Percentiles rank a stretch among this genome's conserved stretches.
Conservation (phyloP, 2,329 filamentous ascomycete species). For the Colletotrichum scovillei region DNA sequence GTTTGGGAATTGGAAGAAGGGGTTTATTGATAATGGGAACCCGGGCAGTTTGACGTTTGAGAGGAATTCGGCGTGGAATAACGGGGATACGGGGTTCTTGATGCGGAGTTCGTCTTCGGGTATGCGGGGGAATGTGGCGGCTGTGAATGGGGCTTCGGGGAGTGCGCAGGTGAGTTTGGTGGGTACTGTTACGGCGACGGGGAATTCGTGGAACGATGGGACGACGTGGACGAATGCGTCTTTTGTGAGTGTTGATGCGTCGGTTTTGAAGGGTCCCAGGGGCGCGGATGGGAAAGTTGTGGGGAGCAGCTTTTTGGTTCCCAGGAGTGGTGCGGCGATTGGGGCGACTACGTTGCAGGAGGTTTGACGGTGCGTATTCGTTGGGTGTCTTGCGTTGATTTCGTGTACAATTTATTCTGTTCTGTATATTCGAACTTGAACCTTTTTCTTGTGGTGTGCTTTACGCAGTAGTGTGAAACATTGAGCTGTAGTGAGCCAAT, state of each 20-base stretch:
- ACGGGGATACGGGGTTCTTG: conserved; percentile 53
- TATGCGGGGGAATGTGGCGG: conserved; percentile 52
- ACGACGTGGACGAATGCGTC: conserved; percentile 50
- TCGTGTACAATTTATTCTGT: not conserved
- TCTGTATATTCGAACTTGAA: too few species aligned
- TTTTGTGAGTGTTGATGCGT: conserved; percentile 50
- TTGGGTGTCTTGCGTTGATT: not conserved
- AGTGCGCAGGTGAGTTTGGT: conserved; percentile 40
- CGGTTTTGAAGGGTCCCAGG: conserved; percentile 48
- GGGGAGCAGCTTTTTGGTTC: conserved; percentile 53
- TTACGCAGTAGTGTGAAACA: too few species aligned
- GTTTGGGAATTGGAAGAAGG: conserved; percentile 54
- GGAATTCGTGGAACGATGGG: conserved; percentile 54
- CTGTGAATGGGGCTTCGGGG: conserved; percentile 43
- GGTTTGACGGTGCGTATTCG: not conserved
- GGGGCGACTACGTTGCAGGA: conserved; percentile 47
- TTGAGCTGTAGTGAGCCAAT: too few species aligned
- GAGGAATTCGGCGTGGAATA: conserved; percentile 59
- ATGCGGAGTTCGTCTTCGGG: conserved; percentile 49
- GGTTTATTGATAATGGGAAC: conserved; percentile 59
- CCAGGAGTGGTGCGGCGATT: conserved; percentile 48
- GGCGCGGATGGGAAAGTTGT: conserved; percentile 49
- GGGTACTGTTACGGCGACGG: conserved; percentile 41
- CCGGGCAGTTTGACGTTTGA: conserved; percentile 52
- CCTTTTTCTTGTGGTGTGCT: too few species aligned